Base-by-base conservation (phyloP, 169 alveolate species). In the Babesia divergens region DNA sequence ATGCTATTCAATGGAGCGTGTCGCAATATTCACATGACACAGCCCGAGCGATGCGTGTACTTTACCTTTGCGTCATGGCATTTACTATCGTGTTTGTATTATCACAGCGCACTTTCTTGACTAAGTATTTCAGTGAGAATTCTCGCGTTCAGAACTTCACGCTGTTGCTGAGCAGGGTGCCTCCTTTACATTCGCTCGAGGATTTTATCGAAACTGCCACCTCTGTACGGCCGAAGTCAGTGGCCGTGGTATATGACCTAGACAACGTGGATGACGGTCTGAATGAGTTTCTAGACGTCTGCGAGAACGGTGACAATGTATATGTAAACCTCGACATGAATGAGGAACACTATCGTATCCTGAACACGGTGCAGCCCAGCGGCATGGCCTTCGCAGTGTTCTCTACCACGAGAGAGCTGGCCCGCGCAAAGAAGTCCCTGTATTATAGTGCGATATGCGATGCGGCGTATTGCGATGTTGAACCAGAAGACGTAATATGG, bases 401-500 rank as follows among this genome's bases (percentile, higher is more conserved):
- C 35, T 56, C 34, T 42, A 64, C 44, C n/a, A 38, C 35, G 29
- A 18, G 38, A 28, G 86, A 56, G 14, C 13, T 62, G 44, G 43
- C 38, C 3, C 32, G 26, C 7, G 81, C 66, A n/a, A 51, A 28
- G n/a, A 32, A 22, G 0, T 20, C 62, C 35, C 50, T 77, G 51
- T 34, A 50, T 16, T 31, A 37, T 6, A 62, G 24, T 37, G 74
- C 50, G 32, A 60, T 70, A 7, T 75, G 75, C 44, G 37, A 51
- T 47, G 68, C 59, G 22, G n/a, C 52, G 18, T 38, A n/a, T 16
- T 84, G 86, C 52, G 82, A 74, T 28, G 59, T 84, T 42, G 91
- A 84, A 50, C 91, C 91, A 3, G 86, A 69, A 42, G 86, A 86
- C 52, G 72, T 86, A 22, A 34, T 53, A 3, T 86, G 92, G 92